Base-by-base conservation (phyloP, 345 rosid genomes). In the Camelina hispida region DNA sequence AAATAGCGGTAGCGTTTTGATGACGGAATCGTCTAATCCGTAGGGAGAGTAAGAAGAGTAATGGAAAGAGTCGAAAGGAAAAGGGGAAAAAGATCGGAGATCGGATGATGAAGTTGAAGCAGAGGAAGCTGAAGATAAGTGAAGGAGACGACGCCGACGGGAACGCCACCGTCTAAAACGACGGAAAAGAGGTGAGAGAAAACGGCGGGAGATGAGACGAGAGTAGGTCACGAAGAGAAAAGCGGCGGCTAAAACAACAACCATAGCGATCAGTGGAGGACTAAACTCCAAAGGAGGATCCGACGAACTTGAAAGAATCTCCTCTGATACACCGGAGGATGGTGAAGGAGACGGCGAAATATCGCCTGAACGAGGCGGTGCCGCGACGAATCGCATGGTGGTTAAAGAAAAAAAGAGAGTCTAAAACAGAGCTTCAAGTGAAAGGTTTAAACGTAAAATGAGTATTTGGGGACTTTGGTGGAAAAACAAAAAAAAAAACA, bases 201-300 rank as follows among this genome's bases (percentile, higher is more conserved):
- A 78, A 58, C 86, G 82, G 69, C 91, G 94, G 69, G 95, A 91
- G 79, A 94, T 86, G 37, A 86, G 86, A 13, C 98, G 94, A 25
- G 88, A 90, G 85, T 88, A 90, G 6, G 94, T 87, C 9, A 94
- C 90, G 14, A 87, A 62, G 1, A 91, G 76, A 55, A 94, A 86
- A 16, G 97, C 93, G 7, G 96, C 82, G 9, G 95, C 96, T 11
- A 91, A 86, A 18, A 87, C 90, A 1, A 86, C 95, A 7, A 94
- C 89, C 97, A 94, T 91, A 55, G 91, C 98, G 73, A 94, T 94
- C 81, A 94, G 64, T 7, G 95, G 89, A n/a, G 98, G 96, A 71
- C 90, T 94, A 85, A 91, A 90, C 70, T 89, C 84, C 14, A 94
- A 63, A 6, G 97, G 85, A 14, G 83, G 77, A 65, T 77, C 85